Base-by-base conservation (phyloP, 2,329 filamentous ascomycete genomes). In the Cordyceps sp. region DNA sequence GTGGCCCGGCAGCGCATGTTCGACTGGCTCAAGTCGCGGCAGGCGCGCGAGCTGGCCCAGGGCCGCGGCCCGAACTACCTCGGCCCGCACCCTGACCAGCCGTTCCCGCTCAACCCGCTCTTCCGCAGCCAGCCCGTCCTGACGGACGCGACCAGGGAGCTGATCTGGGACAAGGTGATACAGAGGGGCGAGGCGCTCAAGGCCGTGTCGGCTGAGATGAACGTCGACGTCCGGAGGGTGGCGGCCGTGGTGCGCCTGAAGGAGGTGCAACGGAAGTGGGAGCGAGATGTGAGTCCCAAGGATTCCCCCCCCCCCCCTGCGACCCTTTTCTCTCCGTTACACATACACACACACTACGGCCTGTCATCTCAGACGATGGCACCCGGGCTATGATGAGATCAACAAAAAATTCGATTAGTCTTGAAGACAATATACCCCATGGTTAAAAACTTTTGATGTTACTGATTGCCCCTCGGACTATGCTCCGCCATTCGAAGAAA, bases 391-490 rank as follows among this genome's bases (percentile, higher is more conserved):
- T 73, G 69, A 73, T 73, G 69, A 57, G 46, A 71, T 50, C 53
- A 15, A 32, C 4, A 31, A 32, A 18, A 28, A 32, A 28, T 36
- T 79, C 88, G 88, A 94, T 96, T 93, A 94, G 88, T 96, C 88
- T 93, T 92, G 68, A 94, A 93, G 86, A 96, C 86, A 75, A 57
- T 62, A 36, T 34, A 54, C 74, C n/a, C n/a, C 66, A 76, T 90
- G 83, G 82, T 94, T 88, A 88, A 65, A 78, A 68, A 70, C 37
- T 37, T 46, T 43, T 43, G 34, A 36, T 31, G 13, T 36, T 35
- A 31, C 32, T 19, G 26, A 29, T 16, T 33, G 10, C 16, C 6
- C 12, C 33, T 29, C 30, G 20, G 8, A 17, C 15, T 10, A 15
- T 15, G n/a, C n/a, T n/a, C n/a, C n/a, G n/a, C n/a, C n/a, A n/a